A percentile compares a stretch with the other conserved stretches of the same genome.
These are phyloP conservation scores for Moniliella sp. DNA, from an alignment of 1,284 basidiomycete species.

Conservation along the genomic window DNA sequence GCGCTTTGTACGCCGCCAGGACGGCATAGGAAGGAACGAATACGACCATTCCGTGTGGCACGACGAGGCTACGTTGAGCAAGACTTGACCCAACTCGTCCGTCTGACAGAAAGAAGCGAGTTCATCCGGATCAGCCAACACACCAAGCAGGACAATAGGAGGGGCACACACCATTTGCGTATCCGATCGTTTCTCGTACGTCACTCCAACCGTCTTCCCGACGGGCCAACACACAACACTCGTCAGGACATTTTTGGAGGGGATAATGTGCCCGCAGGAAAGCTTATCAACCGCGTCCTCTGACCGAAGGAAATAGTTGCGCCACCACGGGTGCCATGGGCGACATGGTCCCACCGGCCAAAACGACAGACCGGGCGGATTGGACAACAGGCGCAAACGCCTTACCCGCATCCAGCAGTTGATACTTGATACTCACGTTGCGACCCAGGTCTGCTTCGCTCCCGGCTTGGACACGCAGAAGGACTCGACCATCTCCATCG, in stretches of 20 bases:
- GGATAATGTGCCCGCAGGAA: constrained; percentile 82
- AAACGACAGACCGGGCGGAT: constrained; percentile 54
- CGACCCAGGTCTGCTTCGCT: background rate
- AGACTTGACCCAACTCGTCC: constrained; percentile 58
- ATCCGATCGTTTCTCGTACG: constrained; percentile 55
- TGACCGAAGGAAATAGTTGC: constrained; percentile 59
- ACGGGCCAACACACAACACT: constrained; percentile 60
- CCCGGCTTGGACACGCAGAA: constrained; percentile 10
- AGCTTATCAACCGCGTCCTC: constrained; percentile 49
- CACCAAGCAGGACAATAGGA: constrained; percentile 4
- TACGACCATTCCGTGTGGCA: constrained; percentile 71
- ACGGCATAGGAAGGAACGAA: constrained; percentile 84
- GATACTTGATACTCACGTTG: constrained; percentile 47
- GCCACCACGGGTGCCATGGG: constrained; percentile 70
- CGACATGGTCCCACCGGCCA: constrained; percentile 93
- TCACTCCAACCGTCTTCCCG: constrained; percentile 56
- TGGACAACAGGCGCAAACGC: constrained; percentile 63
- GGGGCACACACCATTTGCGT: constrained; percentile 43
- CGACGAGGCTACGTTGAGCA: constrained; percentile 56
- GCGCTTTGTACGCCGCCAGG: constrained; percentile 46
- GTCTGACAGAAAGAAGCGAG: constrained; percentile 39
- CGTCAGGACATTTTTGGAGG: constrained; percentile 54
- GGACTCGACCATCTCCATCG: constrained; percentile 48
- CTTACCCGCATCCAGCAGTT: constrained; percentile 74
- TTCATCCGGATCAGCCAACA: background rate